These are phyloP conservation scores for Naganishia kalamii DNA, from an alignment of 768 basidiomycete species.

Conservation along the genomic window DNA sequence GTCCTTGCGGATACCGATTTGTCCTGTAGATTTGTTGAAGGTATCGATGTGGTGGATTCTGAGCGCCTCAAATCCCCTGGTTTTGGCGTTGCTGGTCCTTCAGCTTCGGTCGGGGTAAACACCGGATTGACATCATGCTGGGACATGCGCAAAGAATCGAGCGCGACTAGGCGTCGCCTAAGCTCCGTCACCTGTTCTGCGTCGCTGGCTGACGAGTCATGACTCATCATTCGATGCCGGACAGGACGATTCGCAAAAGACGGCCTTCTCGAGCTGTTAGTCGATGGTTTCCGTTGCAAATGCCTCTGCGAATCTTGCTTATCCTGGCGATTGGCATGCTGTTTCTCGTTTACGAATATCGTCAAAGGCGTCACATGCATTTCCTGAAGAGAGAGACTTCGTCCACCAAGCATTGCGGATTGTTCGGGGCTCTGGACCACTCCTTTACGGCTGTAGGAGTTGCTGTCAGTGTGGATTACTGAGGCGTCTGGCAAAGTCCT, in stretches of 20 bases:
- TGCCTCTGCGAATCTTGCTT: not conserved
- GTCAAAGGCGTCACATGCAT: conserved; percentile 85
- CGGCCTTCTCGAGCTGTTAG: conserved; percentile 30
- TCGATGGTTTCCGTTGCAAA: conserved; percentile 15
- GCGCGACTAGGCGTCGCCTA: conserved; percentile 4
- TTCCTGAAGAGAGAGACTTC: conserved; percentile 52
- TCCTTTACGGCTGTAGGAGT: not conserved
- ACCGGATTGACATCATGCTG: conserved; percentile 1
- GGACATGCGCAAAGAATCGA: conserved; percentile 9
- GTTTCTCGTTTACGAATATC: conserved; percentile 61
- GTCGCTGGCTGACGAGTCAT: conserved; percentile 12
- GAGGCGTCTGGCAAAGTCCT: not conserved
- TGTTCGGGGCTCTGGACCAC: not conserved
- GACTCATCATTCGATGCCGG: conserved; percentile 13
- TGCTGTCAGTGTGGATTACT: not conserved
- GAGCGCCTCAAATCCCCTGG: not conserved
- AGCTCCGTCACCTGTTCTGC: conserved; percentile 14
- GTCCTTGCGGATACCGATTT: not conserved
- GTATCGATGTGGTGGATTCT: conserved; percentile 1
- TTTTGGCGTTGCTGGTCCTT: not conserved
- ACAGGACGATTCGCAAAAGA: conserved; percentile 38
- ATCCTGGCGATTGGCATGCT: not conserved
- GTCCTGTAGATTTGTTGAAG: conserved; percentile 16
- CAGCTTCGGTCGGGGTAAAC: not conserved
- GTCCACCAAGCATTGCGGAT: not conserved